A percentile compares a stretch with the other conserved stretches of the same genome.
Conservation (phyloP, 768 basidiomycete genomes). For the Hirschioporus abietinus region DNA sequence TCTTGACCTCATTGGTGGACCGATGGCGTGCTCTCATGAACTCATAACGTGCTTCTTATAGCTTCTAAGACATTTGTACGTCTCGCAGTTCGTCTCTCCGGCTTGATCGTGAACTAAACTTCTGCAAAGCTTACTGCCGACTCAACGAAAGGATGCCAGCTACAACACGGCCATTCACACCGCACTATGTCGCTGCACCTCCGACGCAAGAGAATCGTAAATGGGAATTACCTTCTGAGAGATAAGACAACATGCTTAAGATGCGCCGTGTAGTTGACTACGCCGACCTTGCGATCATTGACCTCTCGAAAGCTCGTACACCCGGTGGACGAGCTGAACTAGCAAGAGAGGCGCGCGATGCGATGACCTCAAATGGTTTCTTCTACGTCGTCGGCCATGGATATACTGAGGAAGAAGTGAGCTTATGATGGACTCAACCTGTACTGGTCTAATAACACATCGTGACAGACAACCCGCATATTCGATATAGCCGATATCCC, state of each 20-base stretch:
- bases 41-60: background rate
- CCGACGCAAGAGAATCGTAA: background rate
- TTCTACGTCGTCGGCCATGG: slow-evolving; percentile 49
- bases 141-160: background rate
- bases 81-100: no score
- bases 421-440: background rate
- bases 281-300: slow-evolving; percentile 29
- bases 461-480: slow-evolving; percentile 34
- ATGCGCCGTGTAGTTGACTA: slow-evolving; percentile 25
- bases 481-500: slow-evolving; percentile 44
- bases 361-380: slow-evolving; percentile 31
- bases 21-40: background rate
- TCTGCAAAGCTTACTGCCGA: no score
- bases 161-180: background rate
- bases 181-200: slow-evolving; percentile 5
- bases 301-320: slow-evolving; percentile 26
- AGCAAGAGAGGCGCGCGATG: slow-evolving; percentile 25
- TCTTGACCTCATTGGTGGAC: background rate
- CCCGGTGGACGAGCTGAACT: slow-evolving; percentile 28
- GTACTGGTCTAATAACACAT: background rate
- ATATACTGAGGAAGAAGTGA: slow-evolving; percentile 34
- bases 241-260: background rate
- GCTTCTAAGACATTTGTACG: background rate
- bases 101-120: no score
- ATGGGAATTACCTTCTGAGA: background rate